Percentiles rank a stretch among this genome's conserved stretches.
phyloP scores from a whole-genome alignment of 805 yeast genomes.

The Candida rishiriensis region DNA sequence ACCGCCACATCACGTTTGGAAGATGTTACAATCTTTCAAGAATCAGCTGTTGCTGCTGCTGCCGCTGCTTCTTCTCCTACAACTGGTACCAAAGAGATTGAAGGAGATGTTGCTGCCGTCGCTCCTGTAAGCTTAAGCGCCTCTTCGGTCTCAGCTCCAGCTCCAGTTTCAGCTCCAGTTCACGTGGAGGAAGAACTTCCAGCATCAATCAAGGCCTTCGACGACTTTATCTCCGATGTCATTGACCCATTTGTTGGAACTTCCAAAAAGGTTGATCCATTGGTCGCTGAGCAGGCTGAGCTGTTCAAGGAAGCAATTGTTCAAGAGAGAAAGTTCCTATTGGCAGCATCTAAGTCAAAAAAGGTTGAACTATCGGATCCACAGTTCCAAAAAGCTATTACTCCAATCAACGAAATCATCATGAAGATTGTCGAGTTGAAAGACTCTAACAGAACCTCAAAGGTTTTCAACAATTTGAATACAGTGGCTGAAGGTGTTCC shows the following conservation, averaged over 20 bases:
- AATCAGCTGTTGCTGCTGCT: conserved; percentile 32
- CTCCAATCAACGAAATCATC: conserved; percentile 64
- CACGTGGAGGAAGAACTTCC: conserved; percentile 30
- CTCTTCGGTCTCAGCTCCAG: conserved; percentile 13
- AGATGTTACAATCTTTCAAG: conserved; percentile 79
- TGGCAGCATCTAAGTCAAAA: conserved; percentile 53
- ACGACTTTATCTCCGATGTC: conserved; percentile 44
- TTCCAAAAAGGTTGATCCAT: conserved; percentile 51
- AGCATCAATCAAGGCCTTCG: conserved; percentile 48
- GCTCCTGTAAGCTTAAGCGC: conserved; percentile 16
- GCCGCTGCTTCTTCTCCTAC: conserved; percentile 6
- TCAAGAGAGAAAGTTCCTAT: conserved; percentile 55
- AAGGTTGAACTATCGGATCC: conserved; percentile 61
- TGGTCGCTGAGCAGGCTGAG: conserved; percentile 53
- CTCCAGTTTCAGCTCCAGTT: conserved; percentile 19
- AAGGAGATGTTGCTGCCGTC: conserved; percentile 14
- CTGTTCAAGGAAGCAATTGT: conserved; percentile 49
- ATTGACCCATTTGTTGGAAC: conserved; percentile 56
- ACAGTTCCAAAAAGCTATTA: conserved; percentile 48
- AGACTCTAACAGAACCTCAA: conserved; percentile 69
- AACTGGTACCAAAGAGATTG: not conserved
- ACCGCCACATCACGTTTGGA: conserved; percentile 92
- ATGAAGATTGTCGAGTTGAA: conserved; percentile 57
- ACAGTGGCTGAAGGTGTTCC: conserved; percentile 88
- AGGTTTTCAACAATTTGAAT: conserved; percentile 65